phyloP scores from a whole-genome alignment of 129 eudicot species.

The Kitagawia praeruptora region DNA sequence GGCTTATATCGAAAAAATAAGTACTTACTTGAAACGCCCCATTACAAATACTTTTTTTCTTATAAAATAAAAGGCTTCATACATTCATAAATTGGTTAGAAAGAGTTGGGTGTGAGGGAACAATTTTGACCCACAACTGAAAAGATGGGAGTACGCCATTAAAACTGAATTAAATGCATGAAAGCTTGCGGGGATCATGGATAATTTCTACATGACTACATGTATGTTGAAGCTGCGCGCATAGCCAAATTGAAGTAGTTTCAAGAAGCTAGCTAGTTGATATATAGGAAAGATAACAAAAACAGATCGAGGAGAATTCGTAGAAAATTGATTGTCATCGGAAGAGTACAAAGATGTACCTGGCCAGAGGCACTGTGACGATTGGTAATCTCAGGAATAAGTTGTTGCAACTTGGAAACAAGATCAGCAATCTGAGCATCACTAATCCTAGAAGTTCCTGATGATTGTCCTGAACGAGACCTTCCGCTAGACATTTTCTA shows the following conservation, averaged over 20 bases:
- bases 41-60: too few relatives aligned
- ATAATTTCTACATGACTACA: neutral
- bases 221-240: slow-evolving; percentile 17
- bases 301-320: neutral
- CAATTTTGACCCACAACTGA: slow-evolving; percentile 12
- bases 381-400: slow-evolving; percentile 63
- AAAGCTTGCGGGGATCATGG: slow-evolving; percentile 16
- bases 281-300: too few relatives aligned
- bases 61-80: neutral
- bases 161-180: slow-evolving; percentile 32
- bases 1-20: too few relatives aligned
- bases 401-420: slow-evolving; percentile 74
- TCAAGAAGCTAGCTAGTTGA: neutral
- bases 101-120: neutral
- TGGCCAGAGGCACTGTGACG: slow-evolving; percentile 50
- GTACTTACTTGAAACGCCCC: too few relatives aligned
- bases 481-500: slow-evolving; percentile 65
- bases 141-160: slow-evolving; percentile 25
- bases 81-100: neutral
- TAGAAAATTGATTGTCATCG: neutral
- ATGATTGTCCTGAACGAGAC: slow-evolving; percentile 65
- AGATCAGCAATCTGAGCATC: slow-evolving; percentile 89
- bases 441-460: slow-evolving; percentile 43
- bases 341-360: slow-evolving; percentile 26
- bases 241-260: slow-evolving; percentile 21